Evolutionary conservation across 2,329 filamentous ascomycete species (phyloP), one percentile per base, ranked within the genome.

Genomic region (Sclerotinia nivalis): DNA sequence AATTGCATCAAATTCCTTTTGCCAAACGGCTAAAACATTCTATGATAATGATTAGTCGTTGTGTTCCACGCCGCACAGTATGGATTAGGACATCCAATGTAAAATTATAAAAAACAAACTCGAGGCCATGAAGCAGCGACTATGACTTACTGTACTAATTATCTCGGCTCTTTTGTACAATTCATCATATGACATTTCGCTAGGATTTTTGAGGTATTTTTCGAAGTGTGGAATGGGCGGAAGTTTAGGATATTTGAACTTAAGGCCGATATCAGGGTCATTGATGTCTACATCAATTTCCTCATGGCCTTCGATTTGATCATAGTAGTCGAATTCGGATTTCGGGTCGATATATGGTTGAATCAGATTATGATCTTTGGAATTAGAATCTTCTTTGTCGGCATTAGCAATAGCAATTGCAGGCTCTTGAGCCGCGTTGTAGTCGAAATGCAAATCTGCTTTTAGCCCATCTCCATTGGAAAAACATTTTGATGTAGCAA

Each of bases 1-100:
- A 49, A 76, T 73, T 34, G 34, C 61, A 56, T 76, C 74, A 64
- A 66, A 77, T 59, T 78, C 77, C 31, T 73, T 70, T 69, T 78
- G 76, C 54, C 74, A 75, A 45, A 66, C 60, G 13, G 52, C 40
- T 56, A 78, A 60, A 58, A 72, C 69, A 5, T 71, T 66, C 22
- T 74, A 62, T 52, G 10, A 49, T 13, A 54, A 37, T n/a, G 15
- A 37, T 69, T 31, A 69, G 49, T 64, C 20, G 18, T 40, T 40
- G n/a, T 47, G 31, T 40, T 52, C 31, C 20, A 28, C 47, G 47
- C 47, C 31, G 52, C 47, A 15, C 40, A 61, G 18, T 34, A 40
- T 52, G 31, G 50, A 52, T 15, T 47, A 52, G 18, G 61, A 64
- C 20, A 52, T 28, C 13, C 31, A 34, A 31, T 43, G 10, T 45